Conservation (phyloP, 2,329 filamentous ascomycete species). For the Gnomoniopsis smithogilvyi region DNA sequence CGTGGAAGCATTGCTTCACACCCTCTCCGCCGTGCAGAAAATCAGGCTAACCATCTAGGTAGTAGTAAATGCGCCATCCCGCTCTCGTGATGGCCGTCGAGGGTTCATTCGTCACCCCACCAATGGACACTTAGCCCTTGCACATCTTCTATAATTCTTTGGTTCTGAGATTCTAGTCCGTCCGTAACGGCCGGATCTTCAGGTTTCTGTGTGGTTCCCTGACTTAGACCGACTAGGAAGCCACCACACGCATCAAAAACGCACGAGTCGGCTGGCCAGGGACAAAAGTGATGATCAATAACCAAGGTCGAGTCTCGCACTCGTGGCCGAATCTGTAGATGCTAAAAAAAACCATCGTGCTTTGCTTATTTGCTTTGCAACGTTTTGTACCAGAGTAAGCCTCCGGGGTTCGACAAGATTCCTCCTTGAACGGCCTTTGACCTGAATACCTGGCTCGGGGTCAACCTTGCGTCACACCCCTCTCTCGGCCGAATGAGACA, state of each 20-base stretch:
- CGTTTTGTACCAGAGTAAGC: not conserved
- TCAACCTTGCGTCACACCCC: not conserved
- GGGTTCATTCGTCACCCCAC: not conserved
- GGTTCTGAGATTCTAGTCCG: not conserved
- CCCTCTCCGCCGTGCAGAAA: conserved; percentile 6
- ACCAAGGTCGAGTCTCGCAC: not conserved
- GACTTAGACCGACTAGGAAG: not conserved
- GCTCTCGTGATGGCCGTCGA: conserved; percentile 8
- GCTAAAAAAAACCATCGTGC: not conserved
- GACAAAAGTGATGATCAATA: not conserved
- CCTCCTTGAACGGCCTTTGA: not conserved
- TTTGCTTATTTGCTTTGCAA: not conserved
- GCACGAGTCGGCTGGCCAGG: not conserved
- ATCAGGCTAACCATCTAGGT: not conserved
- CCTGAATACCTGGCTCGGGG: not conserved
- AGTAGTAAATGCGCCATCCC: conserved; percentile 15
- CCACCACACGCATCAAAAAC: not conserved
- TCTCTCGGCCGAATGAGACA: not conserved
- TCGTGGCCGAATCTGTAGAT: not conserved
- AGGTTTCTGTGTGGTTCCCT: not conserved
- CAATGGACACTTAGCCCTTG: not conserved
- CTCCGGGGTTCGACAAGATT: not conserved
- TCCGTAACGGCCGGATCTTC: not conserved
- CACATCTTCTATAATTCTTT: no score
- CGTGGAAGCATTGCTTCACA: conserved; percentile 17